Evolutionary conservation across 1,284 basidiomycete species (phyloP).

Genomic region (Cutaneotrichosporon cavernicola): DNA sequence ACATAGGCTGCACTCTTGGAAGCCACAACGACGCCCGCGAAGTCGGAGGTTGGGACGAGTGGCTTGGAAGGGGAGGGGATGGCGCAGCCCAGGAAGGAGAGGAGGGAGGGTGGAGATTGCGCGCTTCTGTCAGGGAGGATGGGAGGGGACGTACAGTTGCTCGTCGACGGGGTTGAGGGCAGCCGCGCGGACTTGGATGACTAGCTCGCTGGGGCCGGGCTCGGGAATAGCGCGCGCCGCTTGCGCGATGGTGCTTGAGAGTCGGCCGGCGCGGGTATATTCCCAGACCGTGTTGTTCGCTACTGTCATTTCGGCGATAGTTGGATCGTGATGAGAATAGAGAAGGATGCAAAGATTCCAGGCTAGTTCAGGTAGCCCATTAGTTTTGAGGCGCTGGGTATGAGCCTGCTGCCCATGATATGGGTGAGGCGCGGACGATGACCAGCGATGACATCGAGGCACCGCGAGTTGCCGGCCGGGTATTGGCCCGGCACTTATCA

Average conservation of each 20-base stretch:
- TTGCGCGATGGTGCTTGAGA: not conserved
- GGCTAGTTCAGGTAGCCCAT: too few species aligned
- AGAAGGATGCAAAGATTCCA: too few species aligned
- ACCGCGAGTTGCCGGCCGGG: not conserved
- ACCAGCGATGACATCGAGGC: not conserved
- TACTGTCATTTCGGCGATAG: too few species aligned
- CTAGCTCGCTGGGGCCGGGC: conserved; percentile 6
- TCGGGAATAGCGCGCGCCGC: not conserved
- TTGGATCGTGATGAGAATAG: too few species aligned
- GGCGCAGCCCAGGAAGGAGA: conserved; percentile 54
- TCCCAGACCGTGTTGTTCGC: not conserved
- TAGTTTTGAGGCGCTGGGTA: too few species aligned
- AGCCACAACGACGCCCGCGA: conserved; percentile 10
- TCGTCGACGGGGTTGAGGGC: conserved; percentile 20
- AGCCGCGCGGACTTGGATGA: conserved; percentile 12
- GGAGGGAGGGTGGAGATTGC: conserved; percentile 54
- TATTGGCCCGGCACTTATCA: conserved; percentile 10
- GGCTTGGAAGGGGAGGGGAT: conserved; percentile 49
- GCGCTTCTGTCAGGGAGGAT: conserved; percentile 54
- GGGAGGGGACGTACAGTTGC: not conserved
- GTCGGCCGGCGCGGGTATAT: not conserved
- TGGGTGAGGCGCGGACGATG: too few species aligned
- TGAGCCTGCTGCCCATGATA: too few species aligned
- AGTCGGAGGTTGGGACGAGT: conserved; percentile 61
- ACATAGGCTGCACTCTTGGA: not conserved